Evolutionary conservation across 345 rosid genomes (phyloP).

Genomic region (Salix koriyanagi): DNA sequence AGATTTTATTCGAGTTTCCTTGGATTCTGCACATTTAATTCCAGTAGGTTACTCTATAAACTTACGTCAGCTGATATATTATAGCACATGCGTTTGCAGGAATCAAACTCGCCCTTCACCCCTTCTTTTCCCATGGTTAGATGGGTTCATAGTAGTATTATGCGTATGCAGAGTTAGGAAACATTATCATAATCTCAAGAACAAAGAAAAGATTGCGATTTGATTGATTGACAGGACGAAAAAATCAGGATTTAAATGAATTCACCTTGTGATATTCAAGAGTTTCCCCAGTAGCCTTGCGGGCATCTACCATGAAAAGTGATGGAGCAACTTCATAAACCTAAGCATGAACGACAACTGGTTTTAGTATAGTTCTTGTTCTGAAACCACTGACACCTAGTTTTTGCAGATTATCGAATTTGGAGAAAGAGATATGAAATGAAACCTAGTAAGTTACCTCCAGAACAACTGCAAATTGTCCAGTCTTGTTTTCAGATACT

Average conservation of each 20-base stretch:
- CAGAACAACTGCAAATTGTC: conserved; percentile 69
- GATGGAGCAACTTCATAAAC: conserved; percentile 86
- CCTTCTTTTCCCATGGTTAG: no score
- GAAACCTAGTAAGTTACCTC: conserved; percentile 44
- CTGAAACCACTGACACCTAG: not conserved
- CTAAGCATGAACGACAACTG: conserved; percentile 26
- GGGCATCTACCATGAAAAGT: conserved; percentile 85
- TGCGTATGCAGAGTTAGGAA: not conserved
- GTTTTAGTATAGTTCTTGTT: not conserved
- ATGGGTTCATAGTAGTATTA: not conserved
- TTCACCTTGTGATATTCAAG: conserved; percentile 86
- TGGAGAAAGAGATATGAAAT: not conserved
- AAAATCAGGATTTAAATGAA: not conserved
- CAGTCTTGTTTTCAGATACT: conserved; percentile 44
- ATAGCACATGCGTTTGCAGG: no score
- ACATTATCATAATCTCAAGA: not conserved
- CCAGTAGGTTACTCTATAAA: not conserved
- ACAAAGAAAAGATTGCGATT: not conserved
- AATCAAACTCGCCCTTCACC: no score
- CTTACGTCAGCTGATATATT: not conserved
- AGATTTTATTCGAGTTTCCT: not conserved
- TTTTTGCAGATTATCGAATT: not conserved
- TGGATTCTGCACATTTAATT: not conserved
- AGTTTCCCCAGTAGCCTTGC: conserved; percentile 89
- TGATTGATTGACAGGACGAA: not conserved